Evolutionary conservation across 2,329 filamentous ascomycete genomes (phyloP), one percentile per base, ranked within the genome.

Genomic region (Ampelomyces quisqualis): DNA sequence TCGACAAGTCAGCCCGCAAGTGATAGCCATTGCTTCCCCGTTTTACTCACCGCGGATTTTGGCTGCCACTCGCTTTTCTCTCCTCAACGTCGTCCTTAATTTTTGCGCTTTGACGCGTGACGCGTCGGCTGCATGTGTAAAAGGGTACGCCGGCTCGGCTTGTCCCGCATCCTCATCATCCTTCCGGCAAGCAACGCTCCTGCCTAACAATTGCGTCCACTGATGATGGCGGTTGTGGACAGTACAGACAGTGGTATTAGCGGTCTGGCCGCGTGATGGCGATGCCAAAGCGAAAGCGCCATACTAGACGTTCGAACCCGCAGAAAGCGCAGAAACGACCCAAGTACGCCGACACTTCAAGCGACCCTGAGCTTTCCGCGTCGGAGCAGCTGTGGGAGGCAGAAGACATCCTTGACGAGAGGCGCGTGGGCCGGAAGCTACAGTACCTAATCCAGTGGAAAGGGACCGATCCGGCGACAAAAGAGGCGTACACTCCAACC

Each of bases 361-460:
- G 42, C 43, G 40, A 36, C 13, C 30, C 15, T 33, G 48, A 49
- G 24, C 0, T 33, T 10, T 27, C 27, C 10, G 26, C 27, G 21
- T 28, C n/a, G 11, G 31, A 34, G 13, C 8, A 22, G 4, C 13
- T 29, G 4, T 57, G 45, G 38, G 43, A 42, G 17, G 55, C 47
- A 2, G 35, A 47, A 4, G 23, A 36, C 21, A 61, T 64, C 18
- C 32, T 57, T 0, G 40, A 52, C 4, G 51, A 62, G 38, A 34
- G 23, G 3, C 26, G 35, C 0, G 22, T 68, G 31, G 56, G 54
- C 8, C 45, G 49, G 7, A 47, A 69, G 7, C 33, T 45, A 3
- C 31, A 52, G n/a, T 84, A 81, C 50, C 57, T 70, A 3, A 73
- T 84, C 38, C 74, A 81, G 54, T 84, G 81, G 81, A 73, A 70